phyloP scores from a whole-genome alignment of 208 protist species.

The Leishmania gerbilli region DNA sequence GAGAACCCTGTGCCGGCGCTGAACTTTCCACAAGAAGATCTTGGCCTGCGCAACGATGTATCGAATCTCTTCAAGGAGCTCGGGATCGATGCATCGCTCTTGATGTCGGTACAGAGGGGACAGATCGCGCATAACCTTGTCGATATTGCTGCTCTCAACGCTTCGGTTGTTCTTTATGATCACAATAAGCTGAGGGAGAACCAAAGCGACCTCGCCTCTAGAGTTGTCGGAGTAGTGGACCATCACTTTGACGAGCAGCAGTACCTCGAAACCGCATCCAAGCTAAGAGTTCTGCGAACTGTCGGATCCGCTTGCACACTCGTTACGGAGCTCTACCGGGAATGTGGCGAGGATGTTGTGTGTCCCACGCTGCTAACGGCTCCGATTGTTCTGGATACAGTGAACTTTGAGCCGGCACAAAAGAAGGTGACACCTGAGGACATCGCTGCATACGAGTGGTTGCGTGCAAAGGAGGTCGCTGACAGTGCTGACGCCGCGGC shows the following conservation, averaged over 20 bases:
- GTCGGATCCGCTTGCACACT: constrained; percentile 85
- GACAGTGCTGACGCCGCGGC: constrained; percentile 13
- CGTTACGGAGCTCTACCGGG: constrained; percentile 60
- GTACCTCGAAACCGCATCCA: constrained; percentile 34
- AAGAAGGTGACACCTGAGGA: constrained; percentile 83
- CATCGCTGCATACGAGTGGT: constrained; percentile 50
- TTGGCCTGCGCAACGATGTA: constrained; percentile 79
- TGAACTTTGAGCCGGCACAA: constrained; percentile 76
- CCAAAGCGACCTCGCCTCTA: constrained; percentile 36
- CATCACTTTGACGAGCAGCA: constrained; percentile 84
- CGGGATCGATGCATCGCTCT: constrained; percentile 37
- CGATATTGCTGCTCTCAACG: constrained; percentile 32
- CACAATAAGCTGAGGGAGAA: constrained; percentile 74
- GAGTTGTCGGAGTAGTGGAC: constrained; percentile 77
- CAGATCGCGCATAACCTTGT: constrained; percentile 24
- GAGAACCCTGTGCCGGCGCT: constrained; percentile 61
- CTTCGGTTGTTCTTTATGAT: constrained; percentile 76
- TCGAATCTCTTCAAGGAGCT: constrained; percentile 51
- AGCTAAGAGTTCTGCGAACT: constrained; percentile 49
- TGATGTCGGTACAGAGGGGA: constrained; percentile 49
- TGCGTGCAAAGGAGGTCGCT: constrained; percentile 25
- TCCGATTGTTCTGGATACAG: constrained; percentile 82
- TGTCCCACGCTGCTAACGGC: constrained; percentile 62
- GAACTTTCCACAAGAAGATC: constrained; percentile 78
- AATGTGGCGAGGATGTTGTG: constrained; percentile 41